Evolutionary conservation across 176 grass and related monocot genomes (phyloP), one percentile per base, ranked within the genome.

Genomic region (Dendrocalamus sinicus): DNA sequence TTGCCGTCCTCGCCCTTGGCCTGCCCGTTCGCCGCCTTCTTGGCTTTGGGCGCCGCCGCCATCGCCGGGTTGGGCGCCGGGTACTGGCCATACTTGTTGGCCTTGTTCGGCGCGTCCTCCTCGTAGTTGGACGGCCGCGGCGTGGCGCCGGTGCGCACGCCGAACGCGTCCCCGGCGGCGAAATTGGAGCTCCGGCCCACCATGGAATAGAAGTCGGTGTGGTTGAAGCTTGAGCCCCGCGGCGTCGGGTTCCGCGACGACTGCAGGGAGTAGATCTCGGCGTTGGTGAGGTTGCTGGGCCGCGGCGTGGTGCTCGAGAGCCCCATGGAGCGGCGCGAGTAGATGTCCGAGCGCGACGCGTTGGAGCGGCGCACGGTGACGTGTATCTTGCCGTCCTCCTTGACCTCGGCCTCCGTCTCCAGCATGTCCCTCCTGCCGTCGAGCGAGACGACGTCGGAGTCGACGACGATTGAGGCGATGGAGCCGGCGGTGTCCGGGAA

Each of bases 191-290:
- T 94, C 5, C 95, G 85, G 0, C 95, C 95, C 1, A 98, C 95
- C 95, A 98, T 95, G 87, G 95, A 95, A 91, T 98, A 98, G 89
- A 98, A 98, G 82, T 98, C 95, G 62, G 87, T 93, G 95, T 98
- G 93, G 93, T 98, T 98, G 83, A 98, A 98, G 88, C 95, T 98
- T n/a, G 95, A 98, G 4, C 95, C 95, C 46, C 96, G 12, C 0
- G 96, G 96, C 64, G 96, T 99, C 0, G 96, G 96, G 80, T 99
- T 99, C 20, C 93, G 45, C 6, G 96, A 99, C 76, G 96, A 99
- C 84, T 99, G 96, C 65, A 99, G 88, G 30, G 96, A 99, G 88
- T 99, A 99, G 86, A 99, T 99, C 96, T 99, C 96, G 32, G 96
- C 96, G 91, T 99, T 99, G 83, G 93, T 96, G 67, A 99, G 96